Base-by-base conservation (phyloP, 2,329 filamentous ascomycete species). In the Zarea fungicola region DNA sequence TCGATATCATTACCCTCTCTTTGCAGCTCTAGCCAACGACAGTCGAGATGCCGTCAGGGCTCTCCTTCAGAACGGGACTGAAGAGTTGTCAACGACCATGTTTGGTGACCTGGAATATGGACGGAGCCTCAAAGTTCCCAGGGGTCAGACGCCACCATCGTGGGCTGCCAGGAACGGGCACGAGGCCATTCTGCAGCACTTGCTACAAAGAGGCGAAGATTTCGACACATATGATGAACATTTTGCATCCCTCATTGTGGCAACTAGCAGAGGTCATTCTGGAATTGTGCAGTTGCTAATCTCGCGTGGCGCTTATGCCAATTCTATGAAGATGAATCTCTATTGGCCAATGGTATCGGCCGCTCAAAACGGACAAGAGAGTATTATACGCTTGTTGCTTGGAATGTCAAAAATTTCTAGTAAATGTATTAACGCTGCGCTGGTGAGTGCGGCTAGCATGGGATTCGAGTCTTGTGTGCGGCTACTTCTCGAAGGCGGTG, bases 1-100 rank as follows among this genome's bases (percentile, higher is more conserved):
- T 16, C 16, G 29, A 6, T 2, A 48, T 23, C 16, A 5, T 3
- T 34, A 42, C 16, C 45, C 45, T 5, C 10, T 48, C 1, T 41
- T 48, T 32, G 36, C 36, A 16, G 45, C 45, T 9, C 22, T 42
- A 26, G 26, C 40, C 7, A 22, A 31, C 6, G 13, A 26, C 11
- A 16, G 31, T 31, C 25, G 13, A 3, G 40, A 42, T 3, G 40
- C 40, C 3, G 40, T 22, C 3, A 14, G 7, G n/a, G 16, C 40
- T 14, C 25, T 42, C 4, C n/a, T 42, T 9, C 40, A 31, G 18
- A 42, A 11, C 7, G 1, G 14, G 13, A 2, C 18, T 5, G 4
- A 3, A 3, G 11, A 1, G 11, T 2, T 1, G 10, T 7, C 6
- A 7, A 26, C 19, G 3, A 8, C 28, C n/a, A 6, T 6, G 1